These are phyloP conservation scores for Biscogniauxia mediterranea DNA, from an alignment of 2,329 filamentous ascomycete genomes.

Conservation along the genomic window DNA sequence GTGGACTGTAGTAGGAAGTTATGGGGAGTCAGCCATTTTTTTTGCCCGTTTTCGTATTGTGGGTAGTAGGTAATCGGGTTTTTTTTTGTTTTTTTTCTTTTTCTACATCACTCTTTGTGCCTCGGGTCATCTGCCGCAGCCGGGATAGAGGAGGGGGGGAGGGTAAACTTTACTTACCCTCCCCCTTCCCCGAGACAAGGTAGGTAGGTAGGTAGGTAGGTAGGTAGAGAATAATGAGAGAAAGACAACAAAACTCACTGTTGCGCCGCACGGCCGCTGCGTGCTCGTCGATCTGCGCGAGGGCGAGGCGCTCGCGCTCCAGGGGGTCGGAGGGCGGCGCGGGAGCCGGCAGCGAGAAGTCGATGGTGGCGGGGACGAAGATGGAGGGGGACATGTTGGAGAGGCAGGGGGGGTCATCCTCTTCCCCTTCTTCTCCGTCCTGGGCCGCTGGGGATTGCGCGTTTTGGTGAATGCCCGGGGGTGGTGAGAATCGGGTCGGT, in stretches of 20 bases:
- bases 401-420: conserved; percentile 19
- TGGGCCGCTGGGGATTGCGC: not conserved
- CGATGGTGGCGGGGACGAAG: conserved; percentile 26
- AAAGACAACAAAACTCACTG: conserved; percentile 1
- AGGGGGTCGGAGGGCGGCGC: conserved; percentile 17
- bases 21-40: too few species aligned
- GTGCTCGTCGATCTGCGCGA: conserved; percentile 27
- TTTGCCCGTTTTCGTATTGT: too few species aligned
- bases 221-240: too few species aligned
- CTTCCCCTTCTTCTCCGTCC: conserved; percentile 16
- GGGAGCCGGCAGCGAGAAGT: conserved; percentile 29
- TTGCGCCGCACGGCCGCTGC: conserved; percentile 25
- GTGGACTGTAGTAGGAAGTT: conserved; percentile 1
- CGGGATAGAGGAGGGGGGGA: too few species aligned
- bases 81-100: too few species aligned
- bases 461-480: not conserved
- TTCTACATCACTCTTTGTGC: too few species aligned
- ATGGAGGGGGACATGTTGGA: conserved; percentile 23
- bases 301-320: conserved; percentile 8
- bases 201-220: not conserved
- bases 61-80: too few species aligned
- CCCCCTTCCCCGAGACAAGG: conserved; percentile 3
- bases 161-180: too few species aligned
- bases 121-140: too few species aligned
- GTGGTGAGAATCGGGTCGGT: not conserved